Evolutionary conservation across 2,329 filamentous ascomycete species (phyloP), one percentile per base, ranked within the genome.

Genomic region (Cadophora sp.): DNA sequence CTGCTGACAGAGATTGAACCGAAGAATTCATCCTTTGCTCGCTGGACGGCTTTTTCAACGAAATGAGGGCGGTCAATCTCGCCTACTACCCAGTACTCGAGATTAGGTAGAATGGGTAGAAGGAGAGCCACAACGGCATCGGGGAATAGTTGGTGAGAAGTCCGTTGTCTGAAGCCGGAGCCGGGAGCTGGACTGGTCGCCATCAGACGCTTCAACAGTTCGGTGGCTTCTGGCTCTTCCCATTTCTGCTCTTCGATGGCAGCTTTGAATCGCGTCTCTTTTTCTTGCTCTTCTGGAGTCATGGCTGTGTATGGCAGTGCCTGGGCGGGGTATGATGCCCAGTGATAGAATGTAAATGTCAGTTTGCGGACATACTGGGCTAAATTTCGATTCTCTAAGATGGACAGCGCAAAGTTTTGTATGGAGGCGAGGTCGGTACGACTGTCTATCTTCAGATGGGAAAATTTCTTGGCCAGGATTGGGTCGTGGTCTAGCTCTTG

Each of bases 181-280:
- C 24, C n/a, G 1, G 24, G 27, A 1, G 13, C 11, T 14, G 5
- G 5, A n/a, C 36, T 9, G 8, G 45, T 62, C 20, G 60, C 56
- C 60, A 63, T 63, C 13, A 56, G 48, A n/a, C 60, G 60, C 18
- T 27, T 55, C 48, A 63, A 45, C 5, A 63, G 5, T 33, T 63
- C 60, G 5, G 60, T 45, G 2, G 48, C 47, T 20, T 63, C 60
- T 16, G 20, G n/a, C 20, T 56, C 60, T 16, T 55, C 60, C 60
- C 60, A 63, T 24, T 63, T 53, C 48, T 63, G 60, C 60, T 63
- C 60, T 4, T 48, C 47, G 1, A 63, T 63, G 22, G 50, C 47
- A 13, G 48, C 48, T 43, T 45, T 63, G 24, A 63, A 63, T 9
- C 4, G 45, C 9, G 30, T 14, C 33, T 55, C 50, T 14, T 63